Conservation (phyloP, 805 yeast species). For the Metschnikowia sp. region DNA sequence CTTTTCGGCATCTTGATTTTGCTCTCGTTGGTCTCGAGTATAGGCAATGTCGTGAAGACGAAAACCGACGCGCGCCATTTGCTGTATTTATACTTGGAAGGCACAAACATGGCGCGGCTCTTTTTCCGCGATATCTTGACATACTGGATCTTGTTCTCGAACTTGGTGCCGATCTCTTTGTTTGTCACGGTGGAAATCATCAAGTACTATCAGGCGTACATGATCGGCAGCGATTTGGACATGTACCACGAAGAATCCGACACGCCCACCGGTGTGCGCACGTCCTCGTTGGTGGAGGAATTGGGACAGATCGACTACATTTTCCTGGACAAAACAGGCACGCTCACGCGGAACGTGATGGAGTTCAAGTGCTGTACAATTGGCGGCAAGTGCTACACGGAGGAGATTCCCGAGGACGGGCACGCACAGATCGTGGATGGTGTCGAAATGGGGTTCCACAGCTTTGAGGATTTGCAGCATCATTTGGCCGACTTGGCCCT, state of each 20-base stretch:
- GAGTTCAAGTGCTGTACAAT: slow-evolving; percentile 91
- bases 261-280: slow-evolving; percentile 92
- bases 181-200: slow-evolving; percentile 96
- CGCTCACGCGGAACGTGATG: slow-evolving; percentile 94
- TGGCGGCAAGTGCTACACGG: slow-evolving; percentile 87
- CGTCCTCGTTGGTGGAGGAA: slow-evolving; percentile 94
- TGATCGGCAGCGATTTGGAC: slow-evolving; percentile 93
- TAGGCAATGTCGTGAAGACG: slow-evolving; percentile 81
- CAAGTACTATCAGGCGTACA: slow-evolving; percentile 90
- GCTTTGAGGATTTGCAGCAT: slow-evolving; percentile 58
- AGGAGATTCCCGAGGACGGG: slow-evolving; percentile 87
- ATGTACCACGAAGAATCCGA: slow-evolving; percentile 85
- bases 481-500: slow-evolving; percentile 46
- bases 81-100: slow-evolving; percentile 64
- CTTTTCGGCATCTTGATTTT: slow-evolving; percentile 75
- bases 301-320: slow-evolving; percentile 95
- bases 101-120: slow-evolving; percentile 61
- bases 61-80: slow-evolving; percentile 50
- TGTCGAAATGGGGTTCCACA: slow-evolving; percentile 72
- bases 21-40: slow-evolving; percentile 73
- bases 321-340: slow-evolving; percentile 97
- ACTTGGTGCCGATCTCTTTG: slow-evolving; percentile 93
- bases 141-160: slow-evolving; percentile 94
- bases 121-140: slow-evolving; percentile 88
- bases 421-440: slow-evolving; percentile 71